These are phyloP conservation scores for Didymella pomorum DNA, from an alignment of 2,329 filamentous ascomycete species.

Conservation along the genomic window DNA sequence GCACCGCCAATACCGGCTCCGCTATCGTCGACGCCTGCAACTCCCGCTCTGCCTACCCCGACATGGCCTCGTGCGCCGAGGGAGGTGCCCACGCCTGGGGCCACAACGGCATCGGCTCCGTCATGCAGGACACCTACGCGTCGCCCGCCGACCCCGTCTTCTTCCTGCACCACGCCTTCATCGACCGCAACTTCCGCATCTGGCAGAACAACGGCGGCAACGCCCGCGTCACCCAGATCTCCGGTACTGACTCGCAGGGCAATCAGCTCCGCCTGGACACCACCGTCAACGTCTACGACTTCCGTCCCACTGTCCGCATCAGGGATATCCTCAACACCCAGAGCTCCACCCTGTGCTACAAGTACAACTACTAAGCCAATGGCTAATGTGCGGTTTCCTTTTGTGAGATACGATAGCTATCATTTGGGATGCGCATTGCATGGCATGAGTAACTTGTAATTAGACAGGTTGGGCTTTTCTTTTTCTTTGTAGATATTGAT, in stretches of 20 bases:
- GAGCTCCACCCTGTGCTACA: constrained; percentile 42
- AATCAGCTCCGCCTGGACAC: constrained; percentile 40
- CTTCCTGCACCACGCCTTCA: constrained; percentile 60
- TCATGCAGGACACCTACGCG: constrained; percentile 45
- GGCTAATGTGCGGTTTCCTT: not conserved
- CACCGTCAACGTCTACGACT: constrained; percentile 35
- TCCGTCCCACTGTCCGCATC: constrained; percentile 39
- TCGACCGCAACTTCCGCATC: constrained; percentile 61
- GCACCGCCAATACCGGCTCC: constrained; percentile 40
- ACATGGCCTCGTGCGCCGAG: constrained; percentile 43
- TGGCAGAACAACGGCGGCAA: constrained; percentile 47
- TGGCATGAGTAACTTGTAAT: constrained; percentile 1
- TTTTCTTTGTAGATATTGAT: constrained; percentile 1
- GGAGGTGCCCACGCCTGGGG: constrained; percentile 46
- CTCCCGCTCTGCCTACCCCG: constrained; percentile 32
- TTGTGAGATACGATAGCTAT: not conserved
- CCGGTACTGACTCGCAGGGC: constrained; percentile 49
- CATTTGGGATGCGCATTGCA: constrained; percentile 1
- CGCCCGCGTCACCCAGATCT: constrained; percentile 43
- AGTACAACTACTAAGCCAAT: constrained; percentile 45
- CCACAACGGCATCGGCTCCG: constrained; percentile 48
- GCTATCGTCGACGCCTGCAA: constrained; percentile 43
- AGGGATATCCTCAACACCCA: constrained; percentile 44
- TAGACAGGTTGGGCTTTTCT: not conserved
- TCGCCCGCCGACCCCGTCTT: constrained; percentile 53